Conservation (phyloP, 108 stramenopile genomes). For the Epithemia pelagica region DNA sequence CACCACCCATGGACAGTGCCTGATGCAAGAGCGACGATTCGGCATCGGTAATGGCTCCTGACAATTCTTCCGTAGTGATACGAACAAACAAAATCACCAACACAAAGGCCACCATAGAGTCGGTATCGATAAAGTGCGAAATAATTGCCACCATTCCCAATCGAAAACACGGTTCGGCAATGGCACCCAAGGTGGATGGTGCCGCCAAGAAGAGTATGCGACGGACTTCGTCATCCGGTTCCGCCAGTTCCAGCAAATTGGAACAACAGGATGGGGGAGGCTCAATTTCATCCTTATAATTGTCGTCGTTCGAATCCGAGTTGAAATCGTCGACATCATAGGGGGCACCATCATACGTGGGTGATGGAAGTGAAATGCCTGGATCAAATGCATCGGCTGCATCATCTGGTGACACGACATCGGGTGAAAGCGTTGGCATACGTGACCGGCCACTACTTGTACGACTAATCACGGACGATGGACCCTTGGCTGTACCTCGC, state of each 20-base stretch:
- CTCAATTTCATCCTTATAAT: neutral
- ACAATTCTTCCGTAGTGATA: constrained; percentile 39
- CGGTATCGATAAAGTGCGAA: constrained; percentile 40
- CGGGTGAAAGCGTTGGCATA: constrained; percentile 31
- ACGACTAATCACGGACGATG: neutral
- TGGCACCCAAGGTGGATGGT: constrained; percentile 33
- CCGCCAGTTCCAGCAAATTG: constrained; percentile 24
- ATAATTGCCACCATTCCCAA: constrained; percentile 33
- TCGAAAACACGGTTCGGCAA: constrained; percentile 30
- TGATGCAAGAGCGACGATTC: constrained; percentile 27
- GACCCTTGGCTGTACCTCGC: constrained; percentile 13
- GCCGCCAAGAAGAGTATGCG: constrained; percentile 22
- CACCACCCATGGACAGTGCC: constrained; percentile 6
- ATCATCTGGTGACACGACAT: constrained; percentile 49
- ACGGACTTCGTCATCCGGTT: constrained; percentile 26
- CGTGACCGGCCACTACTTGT: constrained; percentile 12
- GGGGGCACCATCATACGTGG: too few species aligned
- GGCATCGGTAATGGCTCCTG: constrained; percentile 44
- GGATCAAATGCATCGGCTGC: constrained; percentile 51
- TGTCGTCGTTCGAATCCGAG: neutral
- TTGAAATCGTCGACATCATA: constrained; percentile 9
- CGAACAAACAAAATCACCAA: constrained; percentile 40
- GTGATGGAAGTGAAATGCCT: constrained; percentile 27
- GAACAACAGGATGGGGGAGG: neutral
- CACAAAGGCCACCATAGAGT: constrained; percentile 41